These are phyloP conservation scores for Skeletonema potamos DNA, from an alignment of 108 stramenopile species.

Conservation along the genomic window DNA sequence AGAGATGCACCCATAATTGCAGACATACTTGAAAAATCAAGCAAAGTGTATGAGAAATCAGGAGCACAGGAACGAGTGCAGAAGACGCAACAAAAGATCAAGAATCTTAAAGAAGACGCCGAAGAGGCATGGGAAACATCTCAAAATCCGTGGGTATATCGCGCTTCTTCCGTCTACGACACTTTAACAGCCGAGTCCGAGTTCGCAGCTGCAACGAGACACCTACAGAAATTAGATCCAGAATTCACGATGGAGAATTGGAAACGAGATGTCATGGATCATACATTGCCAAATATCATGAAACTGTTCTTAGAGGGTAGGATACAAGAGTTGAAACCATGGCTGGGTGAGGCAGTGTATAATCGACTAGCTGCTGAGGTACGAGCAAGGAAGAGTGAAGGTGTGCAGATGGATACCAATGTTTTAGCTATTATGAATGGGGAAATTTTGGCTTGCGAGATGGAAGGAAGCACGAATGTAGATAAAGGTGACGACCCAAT, in stretches of 20 bases:
- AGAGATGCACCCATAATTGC: slow-evolving; percentile 92
- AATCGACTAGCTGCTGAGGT: slow-evolving; percentile 88
- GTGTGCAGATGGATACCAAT: slow-evolving; percentile 90
- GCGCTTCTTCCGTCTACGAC: slow-evolving; percentile 92
- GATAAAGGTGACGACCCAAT: slow-evolving; percentile 88
- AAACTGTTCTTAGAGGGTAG: slow-evolving; percentile 87
- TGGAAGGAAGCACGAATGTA: slow-evolving; percentile 58
- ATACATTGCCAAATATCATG: slow-evolving; percentile 90
- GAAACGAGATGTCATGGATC: slow-evolving; percentile 85
- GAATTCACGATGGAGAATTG: slow-evolving; percentile 92
- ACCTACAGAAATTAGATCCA: slow-evolving; percentile 93
- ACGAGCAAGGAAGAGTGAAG: slow-evolving; percentile 85
- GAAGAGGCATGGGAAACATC: slow-evolving; percentile 97
- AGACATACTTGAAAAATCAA: slow-evolving; percentile 62
- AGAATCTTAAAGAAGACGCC: slow-evolving; percentile 84
- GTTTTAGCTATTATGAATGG: slow-evolving; percentile 95
- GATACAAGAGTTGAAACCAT: slow-evolving; percentile 83
- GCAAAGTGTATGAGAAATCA: slow-evolving; percentile 71
- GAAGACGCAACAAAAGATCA: slow-evolving; percentile 65
- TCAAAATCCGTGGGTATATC: slow-evolving; percentile 99
- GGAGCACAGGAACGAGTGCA: slow-evolving; percentile 60
- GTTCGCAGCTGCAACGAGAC: slow-evolving; percentile 86
- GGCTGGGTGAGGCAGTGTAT: slow-evolving; percentile 89
- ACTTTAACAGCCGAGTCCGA: slow-evolving; percentile 96
- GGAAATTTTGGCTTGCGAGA: slow-evolving; percentile 90